Conservation (phyloP, 176 grass and related monocot species). For the Raddia distichophylla region DNA sequence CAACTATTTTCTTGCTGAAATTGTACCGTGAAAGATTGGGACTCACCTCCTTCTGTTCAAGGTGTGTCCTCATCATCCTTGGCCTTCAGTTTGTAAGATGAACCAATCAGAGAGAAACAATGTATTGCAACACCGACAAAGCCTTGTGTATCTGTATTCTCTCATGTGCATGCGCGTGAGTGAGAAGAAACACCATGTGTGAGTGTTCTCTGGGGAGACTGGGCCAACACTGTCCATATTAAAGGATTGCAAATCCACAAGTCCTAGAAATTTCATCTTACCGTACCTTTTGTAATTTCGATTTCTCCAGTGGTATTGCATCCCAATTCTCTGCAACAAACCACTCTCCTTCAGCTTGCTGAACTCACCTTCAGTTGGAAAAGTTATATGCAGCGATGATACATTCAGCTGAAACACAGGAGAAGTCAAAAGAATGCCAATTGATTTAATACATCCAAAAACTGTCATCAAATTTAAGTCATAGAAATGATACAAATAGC, state of each 20-base stretch:
- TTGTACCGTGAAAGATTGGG: too few relatives aligned
- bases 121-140: too few relatives aligned
- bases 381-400: slow-evolving; percentile 92
- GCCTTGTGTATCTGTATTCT: too few relatives aligned
- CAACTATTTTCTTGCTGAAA: too few relatives aligned
- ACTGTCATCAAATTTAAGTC: slow-evolving; percentile 2
- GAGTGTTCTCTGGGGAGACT: too few relatives aligned
- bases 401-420: slow-evolving; percentile 66
- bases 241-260: slow-evolving; percentile 24
- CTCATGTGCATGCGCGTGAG: too few relatives aligned
- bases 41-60: too few relatives aligned
- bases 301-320: slow-evolving; percentile 99
- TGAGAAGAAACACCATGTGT: too few relatives aligned
- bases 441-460: slow-evolving; percentile 12
- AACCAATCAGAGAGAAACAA: too few relatives aligned
- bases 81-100: too few relatives aligned
- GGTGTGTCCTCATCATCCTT: too few relatives aligned
- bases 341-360: slow-evolving; percentile 72
- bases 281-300: slow-evolving; percentile 82
- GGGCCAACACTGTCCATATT: not conserved
- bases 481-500: not conserved
- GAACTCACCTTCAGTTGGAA: slow-evolving; percentile 94
- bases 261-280: slow-evolving; percentile 26
- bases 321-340: slow-evolving; percentile 77
- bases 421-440: slow-evolving; percentile 33